These are phyloP conservation scores for Pythium vanterpoolii DNA, from an alignment of 352 stramenopile species.

Conservation along the genomic window DNA sequence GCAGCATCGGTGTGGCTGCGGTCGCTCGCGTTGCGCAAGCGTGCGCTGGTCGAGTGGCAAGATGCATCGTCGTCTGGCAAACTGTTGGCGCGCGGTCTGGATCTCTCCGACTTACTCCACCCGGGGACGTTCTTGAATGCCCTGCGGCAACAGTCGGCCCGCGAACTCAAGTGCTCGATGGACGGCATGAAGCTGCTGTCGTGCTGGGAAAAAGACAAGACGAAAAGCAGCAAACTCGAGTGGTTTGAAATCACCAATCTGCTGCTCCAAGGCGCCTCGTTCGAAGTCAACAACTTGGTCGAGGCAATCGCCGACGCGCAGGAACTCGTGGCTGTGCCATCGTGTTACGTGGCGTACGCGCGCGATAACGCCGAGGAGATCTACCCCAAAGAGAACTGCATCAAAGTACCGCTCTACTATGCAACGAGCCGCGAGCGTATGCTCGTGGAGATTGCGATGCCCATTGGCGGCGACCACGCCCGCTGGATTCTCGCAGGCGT, in stretches of 20 bases:
- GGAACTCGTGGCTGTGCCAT: slow-evolving; percentile 77
- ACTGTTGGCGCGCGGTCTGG: slow-evolving; percentile 71
- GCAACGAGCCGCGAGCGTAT: slow-evolving; percentile 65
- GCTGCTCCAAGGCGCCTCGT: slow-evolving; percentile 85
- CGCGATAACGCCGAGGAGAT: slow-evolving; percentile 72
- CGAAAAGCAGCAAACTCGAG: slow-evolving; percentile 39
- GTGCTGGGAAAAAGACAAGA: slow-evolving; percentile 82
- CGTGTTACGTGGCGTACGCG: slow-evolving; percentile 81
- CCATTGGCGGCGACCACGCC: slow-evolving; percentile 64
- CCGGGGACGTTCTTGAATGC: slow-evolving; percentile 95
- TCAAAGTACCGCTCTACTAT: slow-evolving; percentile 84
- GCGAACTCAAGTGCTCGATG: slow-evolving; percentile 82
- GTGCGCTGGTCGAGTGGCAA: slow-evolving; percentile 85
- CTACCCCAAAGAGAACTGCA: slow-evolving; percentile 68
- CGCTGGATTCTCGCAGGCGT: slow-evolving; percentile 81
- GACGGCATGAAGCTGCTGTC: slow-evolving; percentile 89
- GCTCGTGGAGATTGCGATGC: slow-evolving; percentile 81
- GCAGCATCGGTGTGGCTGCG: slow-evolving; percentile 76
- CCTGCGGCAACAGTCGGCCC: slow-evolving; percentile 89
- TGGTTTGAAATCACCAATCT: slow-evolving; percentile 83
- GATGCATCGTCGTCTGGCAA: slow-evolving; percentile 50
- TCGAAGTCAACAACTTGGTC: slow-evolving; percentile 72
- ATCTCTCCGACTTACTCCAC: slow-evolving; percentile 91
- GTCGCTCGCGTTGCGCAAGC: slow-evolving; percentile 67
- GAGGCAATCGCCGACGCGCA: slow-evolving; percentile 80